Evolutionary conservation across 1,284 basidiomycete species (phyloP), one percentile per base, ranked within the genome.

Genomic region (Rhizopogon hawkerae): DNA sequence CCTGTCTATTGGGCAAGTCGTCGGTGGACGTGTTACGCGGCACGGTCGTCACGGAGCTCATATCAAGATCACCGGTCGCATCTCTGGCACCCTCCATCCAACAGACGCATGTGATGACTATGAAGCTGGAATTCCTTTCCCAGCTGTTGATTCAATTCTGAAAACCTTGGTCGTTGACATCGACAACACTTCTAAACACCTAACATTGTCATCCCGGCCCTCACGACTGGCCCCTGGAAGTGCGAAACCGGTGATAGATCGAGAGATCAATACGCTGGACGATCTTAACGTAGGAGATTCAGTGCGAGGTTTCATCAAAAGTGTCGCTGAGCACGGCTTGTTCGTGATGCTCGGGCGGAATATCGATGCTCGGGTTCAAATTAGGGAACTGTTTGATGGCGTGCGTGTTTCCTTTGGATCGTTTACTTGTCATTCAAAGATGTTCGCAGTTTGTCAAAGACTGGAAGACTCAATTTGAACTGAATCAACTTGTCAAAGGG

Each of bases 311-410:
- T 91, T 96, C 62, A 80, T 98, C 62, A 95, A 92, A 70, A 87
- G 81, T 56, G 75, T 98, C 38, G 78, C 83, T 16, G 85, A 92
- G 45, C 82, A 87, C 59, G 95, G 95, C 11, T 65, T 98, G n/a
- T 98, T 96, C 60, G 90, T 98, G 3, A 81, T 81, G 35, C 68
- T 98, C 18, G 92, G 91, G 13, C 79, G 86, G 44, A 78, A 78
- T 43, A 71, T 96, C 31, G 90, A 92, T 60, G 94, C 89, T 47
- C 83, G 95, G 18, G 85, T 98, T 21, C 92, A 95, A 69, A 98
- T 98, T 64, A 86, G 81, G 64, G 92, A 97, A 68, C 76, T 96
- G 29, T 91, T 95, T 64, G 87, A 94, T 65, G 84, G 91, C 62
- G 91, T 92, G 54, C 50, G 58, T 35, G 50, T 14, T 35, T 61